Conservation (phyloP, 2,329 filamentous ascomycete genomes). For the Colletotrichum viniferum region DNA sequence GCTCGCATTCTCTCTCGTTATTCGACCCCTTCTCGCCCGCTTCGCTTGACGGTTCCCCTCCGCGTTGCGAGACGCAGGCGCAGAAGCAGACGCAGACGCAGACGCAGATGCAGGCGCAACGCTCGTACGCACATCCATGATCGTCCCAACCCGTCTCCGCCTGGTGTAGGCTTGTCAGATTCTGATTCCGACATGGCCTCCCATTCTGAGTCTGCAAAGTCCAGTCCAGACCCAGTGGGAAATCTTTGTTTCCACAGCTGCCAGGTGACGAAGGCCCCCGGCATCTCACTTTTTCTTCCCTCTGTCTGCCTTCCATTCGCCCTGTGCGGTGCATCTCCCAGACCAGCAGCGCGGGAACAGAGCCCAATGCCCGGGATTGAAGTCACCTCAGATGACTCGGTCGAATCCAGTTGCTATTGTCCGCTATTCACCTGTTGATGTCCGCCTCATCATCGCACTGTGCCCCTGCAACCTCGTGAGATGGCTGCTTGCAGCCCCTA, state of each 20-base stretch:
- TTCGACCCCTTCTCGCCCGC: not conserved
- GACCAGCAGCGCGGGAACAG: not conserved
- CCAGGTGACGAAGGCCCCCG: not conserved
- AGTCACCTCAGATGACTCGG: not conserved
- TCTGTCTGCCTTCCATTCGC: not conserved
- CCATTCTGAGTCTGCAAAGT: not conserved
- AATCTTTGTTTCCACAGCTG: not conserved
- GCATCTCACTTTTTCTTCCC: not conserved
- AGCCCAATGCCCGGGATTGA: not conserved
- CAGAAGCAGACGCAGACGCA: constrained; percentile 8
- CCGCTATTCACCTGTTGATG: not conserved
- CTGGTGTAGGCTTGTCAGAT: not conserved
- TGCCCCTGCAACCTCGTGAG: not conserved
- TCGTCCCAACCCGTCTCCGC: not conserved
- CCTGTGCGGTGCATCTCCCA: not conserved
- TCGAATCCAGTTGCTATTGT: not conserved
- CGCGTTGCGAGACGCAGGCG: constrained; percentile 11
- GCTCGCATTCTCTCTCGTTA: not conserved
- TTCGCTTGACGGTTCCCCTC: not conserved
- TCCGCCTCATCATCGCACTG: not conserved
- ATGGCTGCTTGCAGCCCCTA: not conserved
- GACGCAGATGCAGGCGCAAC: not conserved
- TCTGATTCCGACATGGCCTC: not conserved
- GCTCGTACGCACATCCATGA: constrained; percentile 13
- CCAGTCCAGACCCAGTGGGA: not conserved